Percentiles rank a stretch among this genome's conserved stretches.
These are phyloP conservation scores for Rhizopogon parksii DNA, from an alignment of 1,284 basidiomycete species.

Conservation along the genomic window DNA sequence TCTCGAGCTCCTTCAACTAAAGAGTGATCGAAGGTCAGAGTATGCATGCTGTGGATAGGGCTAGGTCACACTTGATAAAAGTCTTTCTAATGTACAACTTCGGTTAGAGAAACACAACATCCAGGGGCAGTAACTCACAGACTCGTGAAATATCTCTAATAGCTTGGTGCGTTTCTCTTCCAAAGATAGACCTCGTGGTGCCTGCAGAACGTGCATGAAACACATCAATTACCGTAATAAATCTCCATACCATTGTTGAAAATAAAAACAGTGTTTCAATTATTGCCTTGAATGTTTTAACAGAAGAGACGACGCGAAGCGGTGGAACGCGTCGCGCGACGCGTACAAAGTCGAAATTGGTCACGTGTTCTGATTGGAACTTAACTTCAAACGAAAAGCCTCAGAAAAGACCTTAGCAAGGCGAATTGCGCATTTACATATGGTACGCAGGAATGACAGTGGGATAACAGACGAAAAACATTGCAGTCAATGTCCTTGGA, in stretches of 20 bases:
- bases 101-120: constrained; percentile 2
- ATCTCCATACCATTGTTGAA: constrained; percentile 5
- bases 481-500: constrained; percentile 14
- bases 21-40: not conserved
- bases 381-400: constrained; percentile 12
- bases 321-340: not conserved
- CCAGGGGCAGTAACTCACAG: constrained; percentile 38
- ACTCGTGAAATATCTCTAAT: constrained; percentile 86
- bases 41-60: not conserved
- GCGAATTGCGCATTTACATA: constrained; percentile 25
- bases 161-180: constrained; percentile 78
- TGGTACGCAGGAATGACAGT: constrained; percentile 13
- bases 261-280: not conserved
- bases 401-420: not conserved
- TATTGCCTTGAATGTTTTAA: not conserved
- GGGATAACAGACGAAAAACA: constrained; percentile 13
- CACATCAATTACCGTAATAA: not conserved
- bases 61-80: constrained; percentile 61
- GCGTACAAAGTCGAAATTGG: constrained; percentile 19
- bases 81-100: constrained; percentile 57
- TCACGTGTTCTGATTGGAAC: not conserved
- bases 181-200: constrained; percentile 69
- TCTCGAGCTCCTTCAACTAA: constrained; percentile 85
- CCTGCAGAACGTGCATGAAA: constrained; percentile 34
- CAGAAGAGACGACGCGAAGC: not conserved